Evolutionary conservation across 2,329 filamentous ascomycete genomes (phyloP).

Genomic region (Beauveria varroae): DNA sequence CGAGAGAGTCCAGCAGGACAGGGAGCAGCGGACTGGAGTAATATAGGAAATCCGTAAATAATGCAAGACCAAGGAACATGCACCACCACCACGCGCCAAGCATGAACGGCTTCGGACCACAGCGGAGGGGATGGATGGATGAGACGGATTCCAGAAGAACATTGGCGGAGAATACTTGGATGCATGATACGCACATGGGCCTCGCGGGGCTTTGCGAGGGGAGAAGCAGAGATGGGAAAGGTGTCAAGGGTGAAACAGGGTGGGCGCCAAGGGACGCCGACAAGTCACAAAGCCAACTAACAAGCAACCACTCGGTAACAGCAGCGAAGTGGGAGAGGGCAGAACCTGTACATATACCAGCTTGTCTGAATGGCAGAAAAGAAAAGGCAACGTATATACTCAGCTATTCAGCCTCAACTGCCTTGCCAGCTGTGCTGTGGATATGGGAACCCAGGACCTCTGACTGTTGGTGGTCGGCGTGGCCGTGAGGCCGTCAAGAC

Average conservation of each 20-base stretch:
- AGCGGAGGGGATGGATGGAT: not conserved
- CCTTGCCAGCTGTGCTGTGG: not conserved
- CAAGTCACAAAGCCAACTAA: too few species aligned
- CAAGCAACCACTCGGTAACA: too few species aligned
- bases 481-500: not conserved
- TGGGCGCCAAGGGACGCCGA: not conserved
- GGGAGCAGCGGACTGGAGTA: not conserved
- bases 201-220: not conserved
- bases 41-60: not conserved
- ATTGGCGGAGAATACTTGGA: not conserved
- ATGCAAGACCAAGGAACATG: conserved; percentile 1
- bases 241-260: conserved; percentile 10
- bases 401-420: not conserved
- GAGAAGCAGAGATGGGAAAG: not conserved
- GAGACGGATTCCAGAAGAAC: not conserved
- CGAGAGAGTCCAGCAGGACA: not conserved
- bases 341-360: not conserved
- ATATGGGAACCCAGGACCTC: not conserved
- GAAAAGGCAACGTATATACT: not conserved
- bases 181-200: conserved; percentile 6
- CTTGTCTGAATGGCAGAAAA: not conserved
- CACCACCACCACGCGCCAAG: not conserved
- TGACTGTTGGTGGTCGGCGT: not conserved
- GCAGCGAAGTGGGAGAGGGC: not conserved
- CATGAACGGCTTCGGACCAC: not conserved